phyloP scores from a whole-genome alignment of 805 yeast genomes.

The Candida broadrunensis region DNA sequence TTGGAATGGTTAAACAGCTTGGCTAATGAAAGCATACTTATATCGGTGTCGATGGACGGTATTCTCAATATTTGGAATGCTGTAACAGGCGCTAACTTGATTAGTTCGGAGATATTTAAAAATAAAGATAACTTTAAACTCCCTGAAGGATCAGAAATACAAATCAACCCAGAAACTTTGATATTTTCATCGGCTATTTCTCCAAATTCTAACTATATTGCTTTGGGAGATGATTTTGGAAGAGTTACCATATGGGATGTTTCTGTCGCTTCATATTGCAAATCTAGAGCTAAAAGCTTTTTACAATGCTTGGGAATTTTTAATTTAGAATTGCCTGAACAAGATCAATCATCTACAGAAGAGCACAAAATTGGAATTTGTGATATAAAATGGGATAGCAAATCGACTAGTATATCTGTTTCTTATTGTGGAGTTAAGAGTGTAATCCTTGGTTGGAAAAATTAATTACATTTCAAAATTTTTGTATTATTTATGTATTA shows the following conservation, averaged over 20 bases:
- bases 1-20: slow-evolving; percentile 50
- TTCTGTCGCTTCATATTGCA: slow-evolving; percentile 6
- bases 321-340: background rate
- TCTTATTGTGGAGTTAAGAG: slow-evolving; percentile 34
- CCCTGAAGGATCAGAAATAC: slow-evolving; percentile 7
- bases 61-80: slow-evolving; percentile 67
- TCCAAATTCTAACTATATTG: slow-evolving; percentile 46
- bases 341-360: background rate
- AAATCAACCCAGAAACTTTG: slow-evolving; percentile 44
- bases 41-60: slow-evolving; percentile 71
- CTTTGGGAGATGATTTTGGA: slow-evolving; percentile 68
- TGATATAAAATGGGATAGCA: slow-evolving; percentile 35
- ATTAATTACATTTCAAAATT: background rate
- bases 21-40: slow-evolving; percentile 20
- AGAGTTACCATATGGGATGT: slow-evolving; percentile 53
- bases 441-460: slow-evolving; percentile 19
- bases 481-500: slow-evolving; percentile 1
- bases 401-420: slow-evolving; percentile 23
- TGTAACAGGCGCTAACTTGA: slow-evolving; percentile 35
- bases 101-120: slow-evolving; percentile 28
- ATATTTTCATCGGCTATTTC: slow-evolving; percentile 55
- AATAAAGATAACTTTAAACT: slow-evolving; percentile 20
- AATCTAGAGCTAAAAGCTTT: slow-evolving; percentile 3
- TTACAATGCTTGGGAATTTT: slow-evolving; percentile 27
- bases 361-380: slow-evolving; percentile 27